phyloP scores from a whole-genome alignment of 768 basidiomycete species.

The Pleurotus giganteus region DNA sequence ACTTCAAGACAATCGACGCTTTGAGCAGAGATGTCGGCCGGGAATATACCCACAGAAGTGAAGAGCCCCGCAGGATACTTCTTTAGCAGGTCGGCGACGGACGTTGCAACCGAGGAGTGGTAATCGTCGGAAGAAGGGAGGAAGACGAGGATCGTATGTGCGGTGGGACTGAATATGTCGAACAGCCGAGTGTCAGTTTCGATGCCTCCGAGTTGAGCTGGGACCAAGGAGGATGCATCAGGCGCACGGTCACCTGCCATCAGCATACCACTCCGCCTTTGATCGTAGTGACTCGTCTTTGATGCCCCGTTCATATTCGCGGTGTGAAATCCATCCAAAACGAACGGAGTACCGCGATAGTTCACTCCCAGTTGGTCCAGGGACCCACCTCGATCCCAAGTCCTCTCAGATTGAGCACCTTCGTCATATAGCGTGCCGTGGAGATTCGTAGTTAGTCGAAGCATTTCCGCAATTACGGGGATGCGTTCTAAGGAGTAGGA shows the following conservation, averaged over 20 bases:
- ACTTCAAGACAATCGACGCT: not conserved
- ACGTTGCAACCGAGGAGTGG: not conserved
- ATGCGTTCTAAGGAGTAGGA: constrained; percentile 22
- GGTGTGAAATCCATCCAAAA: no score
- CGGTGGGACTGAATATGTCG: constrained; percentile 4
- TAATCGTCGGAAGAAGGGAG: not conserved
- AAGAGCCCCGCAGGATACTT: not conserved
- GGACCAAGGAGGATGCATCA: constrained; percentile 4
- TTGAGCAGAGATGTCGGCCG: not conserved
- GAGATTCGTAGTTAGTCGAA: constrained; percentile 23
- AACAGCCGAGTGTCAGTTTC: not conserved
- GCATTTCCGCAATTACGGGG: constrained; percentile 35
- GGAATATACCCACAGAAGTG: not conserved
- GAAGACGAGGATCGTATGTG: constrained; percentile 10
- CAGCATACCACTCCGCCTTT: constrained; percentile 8
- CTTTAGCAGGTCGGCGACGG: not conserved
- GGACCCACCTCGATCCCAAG: constrained; percentile 4
- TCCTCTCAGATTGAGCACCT: not conserved
- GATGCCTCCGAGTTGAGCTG: not conserved
- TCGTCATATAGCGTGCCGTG: constrained; percentile 12
- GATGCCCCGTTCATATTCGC: not conserved
- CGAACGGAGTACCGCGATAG: constrained; percentile 23
- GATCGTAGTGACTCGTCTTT: constrained; percentile 19
- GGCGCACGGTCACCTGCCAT: constrained; percentile 8
- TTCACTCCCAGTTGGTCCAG: constrained; percentile 27